Evolutionary conservation across 768 basidiomycete genomes (phyloP).

Genomic region (Pisolithus albus): DNA sequence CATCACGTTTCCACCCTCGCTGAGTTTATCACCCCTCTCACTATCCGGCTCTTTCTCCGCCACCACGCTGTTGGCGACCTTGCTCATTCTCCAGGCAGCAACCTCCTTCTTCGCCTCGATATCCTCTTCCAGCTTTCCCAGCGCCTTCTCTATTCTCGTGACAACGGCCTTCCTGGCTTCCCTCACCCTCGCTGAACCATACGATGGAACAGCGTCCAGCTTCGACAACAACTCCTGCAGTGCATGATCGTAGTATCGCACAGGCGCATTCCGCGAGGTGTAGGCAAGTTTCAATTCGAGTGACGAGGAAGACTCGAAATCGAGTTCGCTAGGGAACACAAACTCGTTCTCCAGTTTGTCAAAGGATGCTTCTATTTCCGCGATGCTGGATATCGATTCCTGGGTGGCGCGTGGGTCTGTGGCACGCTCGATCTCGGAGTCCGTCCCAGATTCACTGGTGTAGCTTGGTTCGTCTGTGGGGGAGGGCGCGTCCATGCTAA

Average conservation of each 20-base stretch:
- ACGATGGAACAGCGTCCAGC: slow-evolving; percentile 57
- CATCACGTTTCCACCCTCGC: background rate
- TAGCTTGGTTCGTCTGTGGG: too few species aligned
- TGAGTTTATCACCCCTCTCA: background rate
- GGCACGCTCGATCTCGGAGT: slow-evolving; percentile 9
- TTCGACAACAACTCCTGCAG: slow-evolving; percentile 48
- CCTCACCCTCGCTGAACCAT: slow-evolving; percentile 50
- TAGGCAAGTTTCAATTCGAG: slow-evolving; percentile 41
- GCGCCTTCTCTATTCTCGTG: slow-evolving; percentile 44
- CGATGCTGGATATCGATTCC: slow-evolving; percentile 32
- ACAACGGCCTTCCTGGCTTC: slow-evolving; percentile 50
- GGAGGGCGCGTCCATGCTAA: slow-evolving; percentile 1
- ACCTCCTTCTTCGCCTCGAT: slow-evolving; percentile 38
- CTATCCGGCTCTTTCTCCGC: background rate
- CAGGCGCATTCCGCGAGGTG: slow-evolving; percentile 49
- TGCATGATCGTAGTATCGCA: slow-evolving; percentile 57
- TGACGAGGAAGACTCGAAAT: slow-evolving; percentile 20
- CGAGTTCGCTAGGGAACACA: slow-evolving; percentile 28
- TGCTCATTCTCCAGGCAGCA: background rate
- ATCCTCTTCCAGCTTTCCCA: slow-evolving; percentile 45
- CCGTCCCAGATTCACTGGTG: slow-evolving; percentile 4
- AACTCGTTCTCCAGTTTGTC: slow-evolving; percentile 31
- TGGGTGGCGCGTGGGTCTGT: slow-evolving; percentile 1
- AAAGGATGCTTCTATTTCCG: slow-evolving; percentile 38
- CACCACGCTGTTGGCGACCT: background rate